These are phyloP conservation scores for Teunomyces aglyptinius DNA, from an alignment of 805 yeast genomes.

Conservation along the genomic window DNA sequence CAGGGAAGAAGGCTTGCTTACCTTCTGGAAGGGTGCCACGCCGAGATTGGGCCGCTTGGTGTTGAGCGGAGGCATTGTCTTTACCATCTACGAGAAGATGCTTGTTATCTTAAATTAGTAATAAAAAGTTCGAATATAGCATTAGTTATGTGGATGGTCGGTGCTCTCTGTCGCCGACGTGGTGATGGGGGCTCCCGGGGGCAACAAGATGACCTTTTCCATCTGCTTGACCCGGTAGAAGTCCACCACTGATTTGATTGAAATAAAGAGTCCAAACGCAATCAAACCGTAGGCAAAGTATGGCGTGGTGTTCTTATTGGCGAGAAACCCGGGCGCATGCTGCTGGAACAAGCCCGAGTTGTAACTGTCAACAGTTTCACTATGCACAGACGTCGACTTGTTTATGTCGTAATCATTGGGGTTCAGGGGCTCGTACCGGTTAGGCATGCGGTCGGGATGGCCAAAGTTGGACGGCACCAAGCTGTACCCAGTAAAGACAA, in stretches of 20 bases:
- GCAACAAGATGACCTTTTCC: constrained; percentile 61
- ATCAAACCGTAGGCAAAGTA: constrained; percentile 62
- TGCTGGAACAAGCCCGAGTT: constrained; percentile 24
- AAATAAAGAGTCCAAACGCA: constrained; percentile 63
- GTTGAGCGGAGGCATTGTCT: constrained; percentile 94
- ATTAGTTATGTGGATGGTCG: background rate
- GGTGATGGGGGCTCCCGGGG: constrained; percentile 24
- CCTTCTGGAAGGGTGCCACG: constrained; percentile 98
- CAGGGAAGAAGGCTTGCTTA: constrained; percentile 81
- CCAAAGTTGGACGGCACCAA: constrained; percentile 42
- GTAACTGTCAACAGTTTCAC: constrained; percentile 28
- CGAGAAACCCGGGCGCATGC: constrained; percentile 26
- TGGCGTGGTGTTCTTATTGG: constrained; percentile 47
- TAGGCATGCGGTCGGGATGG: constrained; percentile 32
- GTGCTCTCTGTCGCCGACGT: constrained; percentile 10
- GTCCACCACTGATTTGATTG: constrained; percentile 66
- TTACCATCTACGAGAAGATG: constrained; percentile 92
- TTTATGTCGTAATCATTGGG: constrained; percentile 34
- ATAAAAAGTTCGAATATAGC: background rate
- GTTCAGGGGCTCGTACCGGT: constrained; percentile 30
- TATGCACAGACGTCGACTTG: constrained; percentile 25
- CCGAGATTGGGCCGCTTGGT: constrained; percentile 92
- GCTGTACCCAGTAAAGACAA: constrained; percentile 60
- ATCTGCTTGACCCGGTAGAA: constrained; percentile 73
- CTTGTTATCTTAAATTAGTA: constrained; percentile 50